Evolutionary conservation across 345 rosid genomes (phyloP).

Genomic region (Rhodamnia argentea): DNA sequence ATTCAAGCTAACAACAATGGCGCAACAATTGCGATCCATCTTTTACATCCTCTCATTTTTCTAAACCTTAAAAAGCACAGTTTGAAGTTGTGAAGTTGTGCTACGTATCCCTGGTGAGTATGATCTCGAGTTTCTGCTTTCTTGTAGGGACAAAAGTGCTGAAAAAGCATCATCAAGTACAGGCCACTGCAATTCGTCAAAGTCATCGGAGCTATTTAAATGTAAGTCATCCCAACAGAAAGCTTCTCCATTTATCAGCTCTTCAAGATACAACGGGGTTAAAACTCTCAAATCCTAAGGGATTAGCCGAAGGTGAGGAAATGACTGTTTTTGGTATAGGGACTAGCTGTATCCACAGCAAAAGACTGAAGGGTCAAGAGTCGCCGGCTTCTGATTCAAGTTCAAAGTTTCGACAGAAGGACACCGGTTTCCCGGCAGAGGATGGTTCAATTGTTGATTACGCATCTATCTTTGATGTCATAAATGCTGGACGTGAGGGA

Average conservation of each 20-base stretch:
- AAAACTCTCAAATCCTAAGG: conserved; percentile 2
- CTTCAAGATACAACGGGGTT: conserved; percentile 15
- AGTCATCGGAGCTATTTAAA: conserved; percentile 14
- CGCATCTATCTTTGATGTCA: background rate
- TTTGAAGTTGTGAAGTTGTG: background rate
- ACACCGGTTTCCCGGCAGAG: conserved; percentile 7
- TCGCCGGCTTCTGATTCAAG: conserved; percentile 5
- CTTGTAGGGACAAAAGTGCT: background rate
- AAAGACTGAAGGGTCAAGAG: conserved; percentile 10
- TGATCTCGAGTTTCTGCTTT: background rate
- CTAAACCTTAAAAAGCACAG: background rate
- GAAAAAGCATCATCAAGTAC: background rate
- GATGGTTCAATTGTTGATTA: background rate
- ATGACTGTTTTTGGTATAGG: background rate
- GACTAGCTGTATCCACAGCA: background rate
- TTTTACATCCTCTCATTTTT: background rate
- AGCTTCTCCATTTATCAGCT: conserved; percentile 25
- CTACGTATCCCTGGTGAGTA: background rate
- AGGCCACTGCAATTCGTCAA: background rate
- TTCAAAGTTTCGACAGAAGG: conserved; percentile 6
- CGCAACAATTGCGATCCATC: background rate
- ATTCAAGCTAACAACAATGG: background rate
- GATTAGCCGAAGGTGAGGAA: background rate
- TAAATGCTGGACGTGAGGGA: background rate
- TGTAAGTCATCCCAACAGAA: conserved; percentile 9